These are phyloP conservation scores for Fusarium nurragi DNA, from an alignment of 2,329 filamentous ascomycete species.

Conservation along the genomic window DNA sequence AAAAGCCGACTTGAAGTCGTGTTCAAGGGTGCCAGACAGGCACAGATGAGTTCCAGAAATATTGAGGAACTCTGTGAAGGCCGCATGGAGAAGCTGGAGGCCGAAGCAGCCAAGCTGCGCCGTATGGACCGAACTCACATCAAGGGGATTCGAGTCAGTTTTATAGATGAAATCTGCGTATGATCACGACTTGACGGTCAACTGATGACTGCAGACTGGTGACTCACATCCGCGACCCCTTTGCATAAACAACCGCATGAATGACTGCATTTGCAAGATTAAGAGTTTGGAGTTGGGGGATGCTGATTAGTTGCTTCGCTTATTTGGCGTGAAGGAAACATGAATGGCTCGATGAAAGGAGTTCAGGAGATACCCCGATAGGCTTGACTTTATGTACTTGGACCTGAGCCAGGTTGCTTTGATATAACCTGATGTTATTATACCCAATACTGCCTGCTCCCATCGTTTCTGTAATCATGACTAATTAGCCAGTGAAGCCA, in stretches of 20 bases:
- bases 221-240: neutral
- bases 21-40: neutral
- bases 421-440: neutral
- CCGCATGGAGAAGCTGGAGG: constrained; percentile 4
- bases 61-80: neutral
- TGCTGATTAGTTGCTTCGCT: neutral
- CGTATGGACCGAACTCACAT: constrained; percentile 9
- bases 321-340: neutral
- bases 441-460: neutral
- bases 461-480: neutral
- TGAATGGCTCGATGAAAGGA: neutral
- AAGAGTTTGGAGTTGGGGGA: constrained; percentile 6
- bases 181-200: neutral
- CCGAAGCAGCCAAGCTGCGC: constrained; percentile 8
- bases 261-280: neutral
- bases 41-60: neutral
- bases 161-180: neutral
- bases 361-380: neutral
- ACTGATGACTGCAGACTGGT: neutral
- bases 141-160: neutral
- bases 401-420: neutral
- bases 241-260: neutral
- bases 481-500: neutral
- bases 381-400: neutral
- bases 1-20: neutral